Base-by-base conservation (phyloP, 441 rosid genomes). In the Dalechampia spathulata region DNA sequence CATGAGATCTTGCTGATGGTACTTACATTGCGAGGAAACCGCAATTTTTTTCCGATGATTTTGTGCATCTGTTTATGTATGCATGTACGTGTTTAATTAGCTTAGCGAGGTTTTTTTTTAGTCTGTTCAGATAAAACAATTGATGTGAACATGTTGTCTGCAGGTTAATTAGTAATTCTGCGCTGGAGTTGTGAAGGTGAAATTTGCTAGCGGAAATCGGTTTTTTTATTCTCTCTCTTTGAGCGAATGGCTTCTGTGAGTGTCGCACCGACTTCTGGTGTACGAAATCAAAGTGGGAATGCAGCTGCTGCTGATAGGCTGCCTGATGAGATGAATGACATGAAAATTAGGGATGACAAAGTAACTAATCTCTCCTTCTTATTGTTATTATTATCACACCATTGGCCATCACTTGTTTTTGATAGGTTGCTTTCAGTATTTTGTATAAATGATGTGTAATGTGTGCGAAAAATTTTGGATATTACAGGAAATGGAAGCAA, bases 341-440 rank as follows among this genome's bases (percentile, higher is more conserved):
- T 92, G 98, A 92, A 83, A 64, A 88, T 92, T 54, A 78, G 85
- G 74, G 95, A 88, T 60, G 96, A 86, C 60, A 91, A 84, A 85
- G 98, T 86, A 69, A 34, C 21, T 23, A 10, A 3, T 28, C 21
- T 27, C 2, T 30, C 47, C 28, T 52, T 27, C n/a, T 8, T 10
- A 47, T 26, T 8, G 1, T 4, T 11, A 0, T 30, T 8, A 3
- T 12, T 19, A 23, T 49, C 7, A 4, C n/a, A n/a, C n/a, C 20
- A 46, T 19, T 44, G 22, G 19, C 17, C 47, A 4, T 7, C 23
- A 7, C 34, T 36, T 54, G 32, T 44, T 4, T 14, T 37, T 65
- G 27, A 4, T 38, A 10, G 15, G 23, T 55, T 34, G 39, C 37
- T 28, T 45, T 25, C 12, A 3, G 10, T 26, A 36, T 50, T 25